Evolutionary conservation across 2,329 filamentous ascomycete species (phyloP).

Genomic region (Lachnellula suecica): DNA sequence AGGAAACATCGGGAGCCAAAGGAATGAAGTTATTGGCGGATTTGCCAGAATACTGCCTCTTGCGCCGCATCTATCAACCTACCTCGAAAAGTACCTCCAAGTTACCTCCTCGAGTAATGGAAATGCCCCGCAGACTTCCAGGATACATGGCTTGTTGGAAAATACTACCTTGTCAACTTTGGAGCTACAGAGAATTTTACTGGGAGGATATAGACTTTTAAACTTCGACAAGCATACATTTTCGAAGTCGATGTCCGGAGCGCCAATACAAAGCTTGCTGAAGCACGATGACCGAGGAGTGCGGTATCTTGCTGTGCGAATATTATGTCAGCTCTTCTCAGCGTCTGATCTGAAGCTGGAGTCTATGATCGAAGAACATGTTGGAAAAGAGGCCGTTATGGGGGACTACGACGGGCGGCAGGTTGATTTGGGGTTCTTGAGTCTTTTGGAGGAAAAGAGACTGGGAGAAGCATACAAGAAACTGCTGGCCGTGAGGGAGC

Average conservation of each 20-base stretch:
- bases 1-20: conserved; percentile 12
- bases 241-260: conserved; percentile 60
- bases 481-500: not conserved
- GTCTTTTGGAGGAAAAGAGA: conserved; percentile 52
- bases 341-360: conserved; percentile 79
- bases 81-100: conserved; percentile 55
- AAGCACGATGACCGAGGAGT: conserved; percentile 57
- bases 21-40: conserved; percentile 57
- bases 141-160: conserved; percentile 23
- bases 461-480: conserved; percentile 21
- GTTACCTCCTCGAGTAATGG: conserved; percentile 25
- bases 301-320: conserved; percentile 77
- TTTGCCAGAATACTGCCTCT: conserved; percentile 81
- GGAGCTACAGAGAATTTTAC: conserved; percentile 48
- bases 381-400: conserved; percentile 60
- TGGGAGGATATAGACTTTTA: conserved; percentile 77
- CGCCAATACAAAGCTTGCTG: conserved; percentile 69
- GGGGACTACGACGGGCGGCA: conserved; percentile 73
- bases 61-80: conserved; percentile 75
- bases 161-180: conserved; percentile 36
- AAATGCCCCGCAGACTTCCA: conserved; percentile 22
- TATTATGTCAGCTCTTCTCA: conserved; percentile 76
- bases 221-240: conserved; percentile 73
- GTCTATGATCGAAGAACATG: conserved; percentile 64
- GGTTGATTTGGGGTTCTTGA: conserved; percentile 77